Base-by-base conservation (phyloP, 2,329 filamentous ascomycete genomes). In the Sporothrix variecibatus region DNA sequence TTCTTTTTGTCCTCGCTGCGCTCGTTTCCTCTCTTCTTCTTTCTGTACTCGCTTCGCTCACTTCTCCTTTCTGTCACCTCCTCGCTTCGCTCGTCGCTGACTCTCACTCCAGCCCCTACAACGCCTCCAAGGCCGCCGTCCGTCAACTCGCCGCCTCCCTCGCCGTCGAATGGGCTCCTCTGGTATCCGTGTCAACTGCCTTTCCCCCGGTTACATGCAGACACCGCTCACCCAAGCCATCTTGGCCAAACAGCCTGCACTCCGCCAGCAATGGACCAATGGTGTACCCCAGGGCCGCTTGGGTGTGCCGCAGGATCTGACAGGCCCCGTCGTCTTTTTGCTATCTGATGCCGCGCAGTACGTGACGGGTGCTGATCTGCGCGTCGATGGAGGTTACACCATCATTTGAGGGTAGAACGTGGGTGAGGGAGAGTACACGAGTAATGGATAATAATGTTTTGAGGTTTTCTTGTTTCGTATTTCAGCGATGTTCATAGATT, bases 161-260 rank as follows among this genome's bases (percentile, higher is more conserved):
- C 79, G 95, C 95, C 49, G 95, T 98, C 70, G 96, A 98, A 83
- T 98, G 96, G 95, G 94, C 95, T 0, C 87, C 78, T 90, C 92
- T 51, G 92, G 92, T 78, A 97, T 98, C 80, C 90, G 95, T 49
- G 95, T 98, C 78, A 98, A 98, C 85, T 96, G 93, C 83, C 96
- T 98, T 81, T 94, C 92, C 40, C 95, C 95, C 0, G 95, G 96
- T 62, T 98, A 98, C 84, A 98, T 98, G 95, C 86, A 97, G 78
- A 98, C 95, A 20, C 93, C 94, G 74, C 85, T 98, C 93, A 98
- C 94, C 58, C 91, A 94, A 85, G 97, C 97, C 86, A 98, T 98
- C 78, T 89, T 98, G 34, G 93, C 96, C 77, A 94, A 97, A 75
- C 97, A 97, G 83, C 94, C 95, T 26, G 94, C 96, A 72, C 89